Evolutionary conservation across 306 rosid species (phyloP), one percentile per base, ranked within the genome.

Genomic region (Albizia julibrissin): DNA sequence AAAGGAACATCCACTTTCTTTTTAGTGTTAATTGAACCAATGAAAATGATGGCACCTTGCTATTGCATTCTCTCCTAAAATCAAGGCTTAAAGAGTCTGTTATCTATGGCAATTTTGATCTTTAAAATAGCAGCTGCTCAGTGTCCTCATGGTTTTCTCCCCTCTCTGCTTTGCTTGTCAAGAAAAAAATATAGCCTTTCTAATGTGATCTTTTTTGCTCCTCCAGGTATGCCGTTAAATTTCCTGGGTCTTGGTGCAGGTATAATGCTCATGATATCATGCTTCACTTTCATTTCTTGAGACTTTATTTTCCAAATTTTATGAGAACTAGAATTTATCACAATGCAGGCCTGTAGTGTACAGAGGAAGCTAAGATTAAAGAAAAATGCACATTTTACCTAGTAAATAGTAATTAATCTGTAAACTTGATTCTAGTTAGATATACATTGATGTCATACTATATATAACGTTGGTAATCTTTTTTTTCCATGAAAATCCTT

Each of bases 231-330:
- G 89, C 97, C 99, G 59, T 86, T 95, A 89, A 95, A 87, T 87
- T 54, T 93, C 84, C 81, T 95, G 91, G 99, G 99, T 80, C 92
- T 95, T 72, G 98, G 99, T 84, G 88, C 46, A 81, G 99, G 99
- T 95, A 95, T 74, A 58, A 44, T 74, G 74, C 62, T 39, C 62
- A 56, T 31, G 19, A 66, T 27, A 78, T 69, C 56, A 64, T 78
- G 67, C 75, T 74, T 77, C 26, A n/a, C 8, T 10, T 10, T 77
- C 61, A 27, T 24, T 81, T 71, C 43, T 27, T 13, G 12, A 29
- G 27, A 73, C 83, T 69, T 64, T 1, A 24, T 46, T 73, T 64
- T 78, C 69, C 14, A 77, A 9, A 59, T 81, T 64, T 40, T 74
- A 49, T 69, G 69, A 37, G 65, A n/a, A 22, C 65, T 58, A 22